Evolutionary conservation across 2,329 filamentous ascomycete species (phyloP), one percentile per base, ranked within the genome.

Genomic region (Alternaria dauci): DNA sequence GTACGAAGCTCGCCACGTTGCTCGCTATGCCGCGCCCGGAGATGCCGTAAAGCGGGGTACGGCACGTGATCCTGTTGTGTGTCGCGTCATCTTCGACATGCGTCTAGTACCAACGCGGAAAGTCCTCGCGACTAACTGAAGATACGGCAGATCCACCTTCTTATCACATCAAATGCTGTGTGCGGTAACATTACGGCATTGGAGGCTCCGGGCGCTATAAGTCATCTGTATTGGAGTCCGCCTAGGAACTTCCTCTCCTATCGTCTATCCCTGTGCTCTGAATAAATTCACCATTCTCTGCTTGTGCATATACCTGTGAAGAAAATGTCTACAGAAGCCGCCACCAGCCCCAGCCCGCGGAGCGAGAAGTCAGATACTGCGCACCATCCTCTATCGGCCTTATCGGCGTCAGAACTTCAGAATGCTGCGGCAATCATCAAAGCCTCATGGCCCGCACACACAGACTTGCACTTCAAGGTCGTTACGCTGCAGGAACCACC

Each of bases 401-500:
- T 36, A 6, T 36, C 32, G 32, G 32, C 32, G 16, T 36, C 14
- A 16, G 32, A 36, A 36, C 32, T 36, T 36, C 32, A 14, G 14
- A 77, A 81, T 44, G 82, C 83, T 28, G 80, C 84, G 7, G 67
- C 75, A 2, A 76, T 88, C 32, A 79, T 90, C 62, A 82, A 78
- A 58, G 73, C 76, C 47, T 79, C 82, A 56, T 89, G 87, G 85
- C 87, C 87, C 0, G 76, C 79, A 12, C 80, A 81, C 25, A 85
- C 83, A 2, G 80, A 85, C 30, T 73, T 89, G 43, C 85, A 88
- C 52, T 88, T 87, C 82, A 92, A 92, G 79, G 86, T 85, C 67
- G 85, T 92, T 52, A 91, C 87, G 23, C 81, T 91, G 4, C 84
- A 89, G 52, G 88, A 91, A 70, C 88, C 89, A 3, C 80, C 82